phyloP scores from a whole-genome alignment of 371 early-diverging fungal species.

The Syncephalastrum sp. region DNA sequence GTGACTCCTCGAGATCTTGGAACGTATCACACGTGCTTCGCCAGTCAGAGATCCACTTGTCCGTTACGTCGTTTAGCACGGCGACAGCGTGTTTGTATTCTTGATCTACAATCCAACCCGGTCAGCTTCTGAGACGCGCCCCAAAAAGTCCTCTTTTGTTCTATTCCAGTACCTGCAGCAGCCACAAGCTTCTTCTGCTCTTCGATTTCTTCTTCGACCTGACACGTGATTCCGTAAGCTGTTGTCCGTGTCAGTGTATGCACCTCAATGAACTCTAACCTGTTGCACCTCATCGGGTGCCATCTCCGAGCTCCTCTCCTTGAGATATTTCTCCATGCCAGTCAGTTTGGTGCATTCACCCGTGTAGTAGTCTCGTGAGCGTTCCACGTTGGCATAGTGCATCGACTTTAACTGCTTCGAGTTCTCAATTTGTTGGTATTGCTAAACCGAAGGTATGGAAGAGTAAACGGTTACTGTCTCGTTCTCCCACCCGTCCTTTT shows the following conservation, averaged over 20 bases:
- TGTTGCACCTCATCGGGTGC: constrained; percentile 12
- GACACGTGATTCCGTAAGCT: too few species aligned
- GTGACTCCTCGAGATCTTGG: constrained; percentile 21
- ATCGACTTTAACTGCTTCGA: constrained; percentile 31
- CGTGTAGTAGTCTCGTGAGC: constrained; percentile 16
- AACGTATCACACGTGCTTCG: constrained; percentile 20
- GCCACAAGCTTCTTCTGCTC: constrained; percentile 8
- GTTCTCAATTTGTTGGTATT: constrained; percentile 41
- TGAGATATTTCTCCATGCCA: constrained; percentile 18
- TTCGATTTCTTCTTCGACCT: constrained; percentile 18
- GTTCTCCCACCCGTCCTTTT: background rate
- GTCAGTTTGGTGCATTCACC: constrained; percentile 19
- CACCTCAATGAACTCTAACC: constrained; percentile 11
- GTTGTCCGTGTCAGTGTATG: background rate
- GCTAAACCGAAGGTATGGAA: constrained; percentile 14
- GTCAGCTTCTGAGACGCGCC: background rate
- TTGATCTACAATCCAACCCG: constrained; percentile 5
- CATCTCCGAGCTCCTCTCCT: constrained; percentile 6
- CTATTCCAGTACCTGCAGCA: constrained; percentile 5
- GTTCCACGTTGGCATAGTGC: constrained; percentile 35
- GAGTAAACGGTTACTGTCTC: background rate
- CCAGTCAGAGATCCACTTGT: constrained; percentile 23
- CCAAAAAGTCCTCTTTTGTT: too few species aligned
- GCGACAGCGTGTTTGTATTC: constrained; percentile 14
- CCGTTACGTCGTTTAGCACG: constrained; percentile 6